Evolutionary conservation across 164 flowering plant species (phyloP), one percentile per base, ranked within the genome.

Genomic region (Stephania yunnanensis): DNA sequence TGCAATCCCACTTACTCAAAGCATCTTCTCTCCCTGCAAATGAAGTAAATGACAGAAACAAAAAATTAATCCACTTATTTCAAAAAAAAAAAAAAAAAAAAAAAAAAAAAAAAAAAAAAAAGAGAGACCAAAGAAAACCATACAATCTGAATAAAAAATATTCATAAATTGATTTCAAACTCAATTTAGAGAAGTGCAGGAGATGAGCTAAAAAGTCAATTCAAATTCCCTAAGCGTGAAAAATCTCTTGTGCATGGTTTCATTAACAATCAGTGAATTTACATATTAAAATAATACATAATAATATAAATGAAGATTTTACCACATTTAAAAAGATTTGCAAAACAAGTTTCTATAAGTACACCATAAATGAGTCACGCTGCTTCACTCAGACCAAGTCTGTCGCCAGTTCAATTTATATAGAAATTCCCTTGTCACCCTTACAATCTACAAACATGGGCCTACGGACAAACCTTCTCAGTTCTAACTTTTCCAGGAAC

Each of bases 21-120:
- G 29, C 73, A 29, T 69, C 46, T 66, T 71, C 66, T 48, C 69
- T 71, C 63, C 69, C 78, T 76, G 73, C 63, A 58, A 17, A 76
- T 6, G 29, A 31, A 29, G 20, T 2, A 12, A 61, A 68, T 29
- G 15, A 55, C n/a, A 69, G 9, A 45, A 45, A 3, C 19, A 31
- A 42, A 69, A 69, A 36, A 36, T 36, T 36, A 36, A 36, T 36
- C 42, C 42, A 2, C 42, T 36, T 36, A 36, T 36, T 36, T 36
- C 42, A 2, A 36, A 36, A 36, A 2, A 2, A 36, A 36, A 36
- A 2, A 36, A 36, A 36, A 31, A n/a, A 2, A 36, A 36, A 36
- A 2, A 2, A 36, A 36, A 36, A 2, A 36, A 36, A 36, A 2
- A 36, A 36, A 36, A 2, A 2, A 36, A 36, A 36, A 2, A 36